Base-by-base conservation (phyloP, 2,329 filamentous ascomycete species). In the Clarireedia paspali region DNA sequence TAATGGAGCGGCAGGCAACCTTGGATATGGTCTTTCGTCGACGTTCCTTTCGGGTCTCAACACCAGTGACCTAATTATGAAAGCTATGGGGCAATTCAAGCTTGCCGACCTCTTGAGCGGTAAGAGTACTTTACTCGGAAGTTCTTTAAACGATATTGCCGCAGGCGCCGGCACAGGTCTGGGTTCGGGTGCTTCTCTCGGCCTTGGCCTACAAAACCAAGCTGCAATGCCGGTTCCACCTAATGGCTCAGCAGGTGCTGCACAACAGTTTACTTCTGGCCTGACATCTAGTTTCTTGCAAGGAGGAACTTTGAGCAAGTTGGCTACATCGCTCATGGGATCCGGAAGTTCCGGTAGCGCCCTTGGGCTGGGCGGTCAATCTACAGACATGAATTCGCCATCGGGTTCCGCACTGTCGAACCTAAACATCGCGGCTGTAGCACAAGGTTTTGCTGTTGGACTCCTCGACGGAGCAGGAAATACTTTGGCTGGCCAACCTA, bases 391-490 rank as follows among this genome's bases (percentile, higher is more conserved):
- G 30, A 12, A 12, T 51, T n/a, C 40, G 64, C 14, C 54, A 50
- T 66, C 23, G 53, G 70, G 50, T 26, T 71, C 2, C 24, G n/a
- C 14, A 45, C 42, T 45, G 3, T 20, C 42, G 23, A 45, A 10
- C 42, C n/a, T 24, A 5, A 45, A 45, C 20, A 23, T 45, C 14
- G 58, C 63, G 14, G 63, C 61, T n/a, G 63, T 69, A 0, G 70
- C 69, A 5, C 67, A 69, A 53, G 71, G 71, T 9, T 65, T 72
- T 20, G 70, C 68, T 0, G 62, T 70, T 30, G 71, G 71, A 0
- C 59, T 73, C 2, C 38, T 73, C 0, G 65, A 68, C 26, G 71
- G 71, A n/a, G 68, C 66, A 0, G 66, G 66, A 3, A 69, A 71
- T 30, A 67, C 67, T 4, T 63, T 73, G 17, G 48, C 56, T 44